phyloP scores from a whole-genome alignment of 495 filamentous ascomycete species.

The Cercophora samala region DNA sequence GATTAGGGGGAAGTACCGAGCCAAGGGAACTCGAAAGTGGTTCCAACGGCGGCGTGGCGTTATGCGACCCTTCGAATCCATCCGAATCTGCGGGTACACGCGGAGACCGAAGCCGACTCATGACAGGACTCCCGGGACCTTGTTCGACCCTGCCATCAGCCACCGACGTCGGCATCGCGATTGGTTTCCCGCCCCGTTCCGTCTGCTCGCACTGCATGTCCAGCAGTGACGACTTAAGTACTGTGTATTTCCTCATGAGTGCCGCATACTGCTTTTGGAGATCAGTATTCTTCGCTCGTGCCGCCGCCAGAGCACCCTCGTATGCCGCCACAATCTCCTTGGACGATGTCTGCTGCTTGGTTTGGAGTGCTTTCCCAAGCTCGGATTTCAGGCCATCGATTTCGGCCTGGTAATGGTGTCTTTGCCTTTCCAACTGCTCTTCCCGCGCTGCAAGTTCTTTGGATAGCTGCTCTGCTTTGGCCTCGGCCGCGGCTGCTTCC shows the following conservation, averaged over 20 bases:
- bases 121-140: neutral
- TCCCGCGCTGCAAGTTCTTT: constrained; percentile 53
- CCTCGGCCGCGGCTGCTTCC: constrained; percentile 50
- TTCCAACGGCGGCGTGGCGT: constrained; percentile 38
- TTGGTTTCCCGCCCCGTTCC: constrained; percentile 8
- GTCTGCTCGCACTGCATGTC: constrained; percentile 33
- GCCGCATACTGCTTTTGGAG: constrained; percentile 41
- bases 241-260: constrained; percentile 42
- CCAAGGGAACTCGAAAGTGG: constrained; percentile 21
- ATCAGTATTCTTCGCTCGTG: constrained; percentile 41
- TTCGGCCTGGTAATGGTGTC: constrained; percentile 42
- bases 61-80: constrained; percentile 31
- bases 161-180: neutral
- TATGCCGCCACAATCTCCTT: constrained; percentile 36
- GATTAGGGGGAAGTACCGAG: constrained; percentile 13
- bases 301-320: constrained; percentile 37
- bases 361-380: constrained; percentile 42
- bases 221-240: constrained; percentile 36
- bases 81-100: neutral
- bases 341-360: constrained; percentile 41
- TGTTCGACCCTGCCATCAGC: neutral
- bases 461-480: constrained; percentile 50
- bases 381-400: constrained; percentile 41
- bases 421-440: constrained; percentile 46
- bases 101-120: constrained; percentile 10